Base-by-base conservation (phyloP, 2,329 filamentous ascomycete genomes). In the Helotiales sp. region DNA sequence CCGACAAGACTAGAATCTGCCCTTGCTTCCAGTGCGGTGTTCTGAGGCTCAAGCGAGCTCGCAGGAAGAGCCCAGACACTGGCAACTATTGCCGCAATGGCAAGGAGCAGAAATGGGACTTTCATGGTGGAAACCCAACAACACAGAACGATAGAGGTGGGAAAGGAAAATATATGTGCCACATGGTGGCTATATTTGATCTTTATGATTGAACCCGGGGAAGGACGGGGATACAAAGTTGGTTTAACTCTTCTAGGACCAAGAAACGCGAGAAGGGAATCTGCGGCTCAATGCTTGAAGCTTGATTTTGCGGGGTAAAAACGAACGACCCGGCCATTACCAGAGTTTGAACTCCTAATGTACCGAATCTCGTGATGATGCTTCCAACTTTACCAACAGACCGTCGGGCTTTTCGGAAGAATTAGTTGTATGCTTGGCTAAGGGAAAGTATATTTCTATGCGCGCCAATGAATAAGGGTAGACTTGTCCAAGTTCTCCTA, bases 1-100 rank as follows among this genome's bases (percentile, higher is more conserved):
- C 79, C 79, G 0, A 76, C 77, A 2, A 81, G 69, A 51, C 69
- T 75, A 0, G 76, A 13, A 42, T 77, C 59, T 7, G 59, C 61
- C 5, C 60, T 53, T 13, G 40, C n/a, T 17, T 51, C 27, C 15
- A 61, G 49, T 8, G 54, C 49, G 12, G 47, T 52, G 17, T 7
- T 42, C 2, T 49, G 5, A 48, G 25, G 2, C n/a, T 4, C 3
- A 12, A 15, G 31, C 24, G 36, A 22, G 5, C 8, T 19, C 19
- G 36, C 10, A 19, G 42, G 31, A 17, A 15, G 30, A 31, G 52
- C 17, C 22, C 15, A 47, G 6, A 13, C 19, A 27, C 22, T 47
- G 22, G 27, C 29, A 34, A 15, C 9, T 34, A 34, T 9, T 19
- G 27, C 27, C 17, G 19, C 15, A 33, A 31, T 7, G 25, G 12